A percentile compares a stretch with the other conserved stretches of the same genome.
These are phyloP conservation scores for Cyberlindnera nakhonratchasimensis DNA, from an alignment of 805 yeast genomes.

Conservation along the genomic window DNA sequence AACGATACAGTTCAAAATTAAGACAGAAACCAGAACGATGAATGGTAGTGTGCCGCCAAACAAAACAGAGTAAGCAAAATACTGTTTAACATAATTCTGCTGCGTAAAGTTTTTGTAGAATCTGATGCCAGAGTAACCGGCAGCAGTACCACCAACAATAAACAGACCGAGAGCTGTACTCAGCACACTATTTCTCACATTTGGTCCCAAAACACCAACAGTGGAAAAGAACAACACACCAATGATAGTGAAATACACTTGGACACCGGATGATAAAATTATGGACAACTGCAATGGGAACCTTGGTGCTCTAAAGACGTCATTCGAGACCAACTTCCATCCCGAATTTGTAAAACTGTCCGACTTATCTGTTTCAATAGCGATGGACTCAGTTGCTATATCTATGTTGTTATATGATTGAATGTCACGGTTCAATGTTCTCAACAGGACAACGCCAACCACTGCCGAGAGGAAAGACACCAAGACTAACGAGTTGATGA, in stretches of 20 bases:
- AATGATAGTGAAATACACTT: slow-evolving; percentile 59
- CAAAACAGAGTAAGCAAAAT: slow-evolving; percentile 33
- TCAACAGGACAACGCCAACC: slow-evolving; percentile 60
- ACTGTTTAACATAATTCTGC: slow-evolving; percentile 17
- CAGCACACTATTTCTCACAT: slow-evolving; percentile 63
- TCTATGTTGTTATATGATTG: slow-evolving; percentile 33
- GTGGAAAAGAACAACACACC: slow-evolving; percentile 60
- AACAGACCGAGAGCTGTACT: slow-evolving; percentile 58
- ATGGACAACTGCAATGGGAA: slow-evolving; percentile 48
- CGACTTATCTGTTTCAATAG: slow-evolving; percentile 26
- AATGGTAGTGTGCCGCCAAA: slow-evolving; percentile 50
- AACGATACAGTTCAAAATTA: slow-evolving; percentile 61
- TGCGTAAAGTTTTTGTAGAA: slow-evolving; percentile 54
- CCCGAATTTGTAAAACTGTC: slow-evolving; percentile 33
- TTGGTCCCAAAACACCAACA: slow-evolving; percentile 57
- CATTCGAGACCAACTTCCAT: slow-evolving; percentile 54
- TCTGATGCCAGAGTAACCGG: slow-evolving; percentile 70
- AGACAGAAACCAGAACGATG: slow-evolving; percentile 44
- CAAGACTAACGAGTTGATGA: slow-evolving; percentile 67
- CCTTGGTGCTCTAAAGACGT: slow-evolving; percentile 52
- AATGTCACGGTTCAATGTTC: slow-evolving; percentile 52
- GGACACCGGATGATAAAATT: slow-evolving; percentile 71
- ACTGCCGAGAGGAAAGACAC: slow-evolving; percentile 57
- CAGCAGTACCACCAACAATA: slow-evolving; percentile 65
- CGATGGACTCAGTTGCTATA: slow-evolving; percentile 23